Conservation (phyloP, 805 yeast genomes). For the Nakazawaea siamensis region DNA sequence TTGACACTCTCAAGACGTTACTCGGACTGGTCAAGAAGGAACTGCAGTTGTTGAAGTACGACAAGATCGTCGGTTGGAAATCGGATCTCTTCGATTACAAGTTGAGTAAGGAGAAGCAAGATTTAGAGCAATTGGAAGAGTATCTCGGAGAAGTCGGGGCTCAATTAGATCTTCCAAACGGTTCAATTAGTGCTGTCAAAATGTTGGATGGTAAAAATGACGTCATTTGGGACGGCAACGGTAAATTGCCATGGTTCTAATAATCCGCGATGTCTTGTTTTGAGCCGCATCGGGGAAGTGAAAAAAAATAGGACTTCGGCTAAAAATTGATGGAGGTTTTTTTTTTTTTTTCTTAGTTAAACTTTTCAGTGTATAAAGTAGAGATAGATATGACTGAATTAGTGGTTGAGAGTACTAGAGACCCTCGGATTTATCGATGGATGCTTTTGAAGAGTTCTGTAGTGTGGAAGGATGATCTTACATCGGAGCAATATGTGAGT, state of each 20-base stretch:
- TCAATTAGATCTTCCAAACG: conserved; percentile 12
- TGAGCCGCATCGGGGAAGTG: too few relatives aligned
- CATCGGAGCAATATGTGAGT: conserved; percentile 16
- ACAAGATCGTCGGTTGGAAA: conserved; percentile 18
- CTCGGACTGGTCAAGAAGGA: conserved; percentile 12
- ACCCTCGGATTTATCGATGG: conserved; percentile 13
- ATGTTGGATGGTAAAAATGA: conserved; percentile 11
- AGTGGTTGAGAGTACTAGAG: conserved; percentile 14
- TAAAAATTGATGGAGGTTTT: too few relatives aligned
- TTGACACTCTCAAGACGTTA: conserved; percentile 11
- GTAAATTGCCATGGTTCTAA: conserved; percentile 21
- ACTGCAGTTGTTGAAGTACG: conserved; percentile 9
- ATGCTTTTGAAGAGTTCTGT: conserved; percentile 16
- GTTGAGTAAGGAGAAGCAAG: conserved; percentile 5
- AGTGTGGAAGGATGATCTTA: conserved; percentile 20
- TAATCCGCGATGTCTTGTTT: too few relatives aligned
- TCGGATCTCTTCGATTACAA: conserved; percentile 16
- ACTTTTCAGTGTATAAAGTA: not conserved
- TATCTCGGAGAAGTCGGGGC: conserved; percentile 12
- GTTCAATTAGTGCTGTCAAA: conserved; percentile 16
- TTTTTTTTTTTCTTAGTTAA: not conserved
- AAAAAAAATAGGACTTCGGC: too few relatives aligned
- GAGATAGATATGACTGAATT: not conserved
- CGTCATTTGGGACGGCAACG: conserved; percentile 18
- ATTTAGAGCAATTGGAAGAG: conserved; percentile 8